Conservation (phyloP, 768 basidiomycete species). For the Agrocybe pediades region DNA sequence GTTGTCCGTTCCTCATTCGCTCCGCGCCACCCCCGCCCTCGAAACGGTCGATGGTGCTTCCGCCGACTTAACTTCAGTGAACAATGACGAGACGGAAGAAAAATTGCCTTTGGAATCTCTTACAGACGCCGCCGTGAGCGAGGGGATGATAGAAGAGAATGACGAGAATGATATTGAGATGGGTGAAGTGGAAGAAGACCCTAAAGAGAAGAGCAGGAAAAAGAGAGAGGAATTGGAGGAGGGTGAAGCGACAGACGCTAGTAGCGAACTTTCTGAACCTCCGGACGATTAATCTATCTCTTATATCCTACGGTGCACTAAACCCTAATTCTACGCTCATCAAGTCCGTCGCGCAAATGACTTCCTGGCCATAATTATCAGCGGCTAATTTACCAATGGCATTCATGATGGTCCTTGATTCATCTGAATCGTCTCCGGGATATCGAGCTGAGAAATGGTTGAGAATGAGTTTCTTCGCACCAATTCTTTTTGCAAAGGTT, state of each 20-base stretch:
- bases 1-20: slow-evolving; percentile 43
- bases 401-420: slow-evolving; percentile 58
- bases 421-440: slow-evolving; percentile 59
- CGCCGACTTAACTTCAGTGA: slow-evolving; percentile 18
- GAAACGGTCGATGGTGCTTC: slow-evolving; percentile 26
- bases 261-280: slow-evolving; percentile 76
- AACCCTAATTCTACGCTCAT: slow-evolving; percentile 66
- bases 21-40: slow-evolving; percentile 50
- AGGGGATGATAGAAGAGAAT: slow-evolving; percentile 38
- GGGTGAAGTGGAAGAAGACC: slow-evolving; percentile 85
- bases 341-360: slow-evolving; percentile 73
- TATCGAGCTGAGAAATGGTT: slow-evolving; percentile 90
- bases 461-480: slow-evolving; percentile 64
- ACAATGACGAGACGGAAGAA: slow-evolving; percentile 22
- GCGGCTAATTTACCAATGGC: slow-evolving; percentile 62
- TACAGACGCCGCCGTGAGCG: slow-evolving; percentile 25
- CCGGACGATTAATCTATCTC: slow-evolving; percentile 51
- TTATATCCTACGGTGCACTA: slow-evolving; percentile 23
- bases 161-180: slow-evolving; percentile 79
- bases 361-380: slow-evolving; percentile 52
- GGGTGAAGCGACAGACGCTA: slow-evolving; percentile 82
- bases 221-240: slow-evolving; percentile 81
- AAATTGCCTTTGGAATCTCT: slow-evolving; percentile 15
- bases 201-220: slow-evolving; percentile 54
- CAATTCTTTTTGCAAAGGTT: slow-evolving; percentile 67